These are phyloP conservation scores for Alectoria sarmentosa DNA, from an alignment of 495 filamentous ascomycete species.

Conservation along the genomic window DNA sequence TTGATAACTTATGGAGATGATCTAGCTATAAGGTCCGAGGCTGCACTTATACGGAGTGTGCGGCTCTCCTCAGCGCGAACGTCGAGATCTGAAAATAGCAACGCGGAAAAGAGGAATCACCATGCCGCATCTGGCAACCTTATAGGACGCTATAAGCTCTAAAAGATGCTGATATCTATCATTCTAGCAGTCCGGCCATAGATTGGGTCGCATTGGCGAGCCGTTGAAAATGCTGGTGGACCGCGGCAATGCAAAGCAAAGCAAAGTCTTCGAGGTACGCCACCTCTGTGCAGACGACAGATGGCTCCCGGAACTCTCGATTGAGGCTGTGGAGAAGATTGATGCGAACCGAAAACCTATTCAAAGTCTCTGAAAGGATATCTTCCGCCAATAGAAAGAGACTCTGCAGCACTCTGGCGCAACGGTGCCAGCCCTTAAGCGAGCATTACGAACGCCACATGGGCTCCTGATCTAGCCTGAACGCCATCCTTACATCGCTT, in stretches of 20 bases:
- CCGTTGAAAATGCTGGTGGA: background rate
- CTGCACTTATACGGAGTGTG: background rate
- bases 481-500: background rate
- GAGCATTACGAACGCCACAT: background rate
- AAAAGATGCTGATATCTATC: background rate
- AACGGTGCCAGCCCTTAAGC: background rate
- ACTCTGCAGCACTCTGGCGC: background rate
- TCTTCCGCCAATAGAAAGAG: background rate
- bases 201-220: background rate
- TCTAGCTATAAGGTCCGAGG: background rate
- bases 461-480: background rate
- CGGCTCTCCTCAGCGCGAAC: background rate
- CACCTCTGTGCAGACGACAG: background rate
- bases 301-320: background rate
- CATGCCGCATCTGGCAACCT: background rate
- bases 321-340: background rate
- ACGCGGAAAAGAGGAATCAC: background rate
- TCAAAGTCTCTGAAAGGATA: background rate
- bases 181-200: background rate
- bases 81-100: background rate
- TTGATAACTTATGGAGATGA: background rate
- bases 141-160: background rate
- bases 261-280: background rate
- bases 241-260: background rate
- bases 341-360: slow-evolving; percentile 1